phyloP scores from a whole-genome alignment of 1,139 yeast genomes.

The Zhuliangozyma blackwelliae region DNA sequence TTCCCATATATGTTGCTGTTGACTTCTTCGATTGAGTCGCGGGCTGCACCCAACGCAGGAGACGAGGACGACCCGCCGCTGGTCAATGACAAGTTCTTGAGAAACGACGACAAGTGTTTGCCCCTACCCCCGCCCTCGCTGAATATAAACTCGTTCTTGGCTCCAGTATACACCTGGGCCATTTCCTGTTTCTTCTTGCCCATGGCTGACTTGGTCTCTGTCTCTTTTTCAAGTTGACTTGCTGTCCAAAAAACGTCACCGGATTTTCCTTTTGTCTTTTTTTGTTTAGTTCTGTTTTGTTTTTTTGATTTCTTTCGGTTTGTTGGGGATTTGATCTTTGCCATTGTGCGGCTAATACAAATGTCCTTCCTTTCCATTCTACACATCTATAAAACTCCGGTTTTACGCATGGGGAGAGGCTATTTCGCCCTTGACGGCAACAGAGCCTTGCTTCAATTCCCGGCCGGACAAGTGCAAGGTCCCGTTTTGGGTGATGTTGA shows the following conservation, averaged over 20 bases:
- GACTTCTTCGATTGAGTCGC: slow-evolving; percentile 19
- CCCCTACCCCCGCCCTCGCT: slow-evolving; percentile 70
- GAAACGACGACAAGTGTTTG: slow-evolving; percentile 55
- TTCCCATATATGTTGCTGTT: slow-evolving; percentile 42
- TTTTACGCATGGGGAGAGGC: no score
- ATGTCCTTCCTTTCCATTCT: no score
- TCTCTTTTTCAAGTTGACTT: not conserved
- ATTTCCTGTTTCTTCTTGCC: slow-evolving; percentile 50
- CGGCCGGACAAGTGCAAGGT: slow-evolving; percentile 79
- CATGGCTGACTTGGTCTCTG: slow-evolving; percentile 24
- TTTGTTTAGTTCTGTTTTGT: not conserved
- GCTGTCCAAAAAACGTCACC: not conserved
- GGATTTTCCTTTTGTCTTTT: not conserved
- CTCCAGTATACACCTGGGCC: slow-evolving; percentile 51
- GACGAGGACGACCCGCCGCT: slow-evolving; percentile 11
- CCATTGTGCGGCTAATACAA: no score
- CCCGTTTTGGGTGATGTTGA: slow-evolving; percentile 84
- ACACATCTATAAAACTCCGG: no score
- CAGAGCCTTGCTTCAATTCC: slow-evolving; percentile 67
- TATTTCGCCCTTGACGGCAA: slow-evolving; percentile 50
- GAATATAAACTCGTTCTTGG: slow-evolving; percentile 57
- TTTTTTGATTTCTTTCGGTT: not conserved
- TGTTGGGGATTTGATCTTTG: not conserved
- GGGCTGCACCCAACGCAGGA: not conserved
- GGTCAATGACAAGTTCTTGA: slow-evolving; percentile 45